Base-by-base conservation (phyloP, 768 basidiomycete genomes). In the Chalciporus chontae region DNA sequence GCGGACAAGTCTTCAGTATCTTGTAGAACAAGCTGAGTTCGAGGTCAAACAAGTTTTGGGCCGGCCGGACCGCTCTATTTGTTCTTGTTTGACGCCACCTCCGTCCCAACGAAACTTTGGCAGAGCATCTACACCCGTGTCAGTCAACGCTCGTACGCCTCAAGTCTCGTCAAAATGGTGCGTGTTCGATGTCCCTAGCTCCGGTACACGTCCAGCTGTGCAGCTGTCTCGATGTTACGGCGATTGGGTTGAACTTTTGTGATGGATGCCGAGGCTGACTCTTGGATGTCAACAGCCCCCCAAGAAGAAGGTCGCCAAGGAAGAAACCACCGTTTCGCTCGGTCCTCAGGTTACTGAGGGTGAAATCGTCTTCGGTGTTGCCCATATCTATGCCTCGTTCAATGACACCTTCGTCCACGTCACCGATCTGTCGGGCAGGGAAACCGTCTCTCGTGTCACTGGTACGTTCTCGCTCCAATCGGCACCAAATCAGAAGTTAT, bases 361-460 rank as follows among this genome's bases (percentile, higher is more conserved):
- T 67, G 94, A 97, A 74, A 84, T 88, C 64, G 95, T 98, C 38
- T 97, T 95, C 67, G 95, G 95, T 59, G 94, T 97, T 54, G 96
- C 96, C 10, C 95, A 95, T 78, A 97, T 98, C 76, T 98, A 88
- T 63, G 95, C 96, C 36, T 95, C 93, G 50, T 99, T 99, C 84
- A 99, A 99, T 75, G 96, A 99, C 68, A 99, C 96, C 51, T 98
- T 98, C 72, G 96, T 99, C 60, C 96, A 99, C 70, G 79, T 99
- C 65, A 99, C 96, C 71, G 96, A 98, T 88, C 75, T 98, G 51
- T 94, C 94, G 19, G 96, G 96, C 64, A 94, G 91, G 78, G 96
- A 98, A 79, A 99, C 96, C 69, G 93, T 99, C 76, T 90, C 92
- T 62, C 92, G 96, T 67, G 93, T 97, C 56, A 98, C 96, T 59